These are phyloP conservation scores for Casuarina equisetifolia DNA, from an alignment of 306 rosid species.

Conservation along the genomic window DNA sequence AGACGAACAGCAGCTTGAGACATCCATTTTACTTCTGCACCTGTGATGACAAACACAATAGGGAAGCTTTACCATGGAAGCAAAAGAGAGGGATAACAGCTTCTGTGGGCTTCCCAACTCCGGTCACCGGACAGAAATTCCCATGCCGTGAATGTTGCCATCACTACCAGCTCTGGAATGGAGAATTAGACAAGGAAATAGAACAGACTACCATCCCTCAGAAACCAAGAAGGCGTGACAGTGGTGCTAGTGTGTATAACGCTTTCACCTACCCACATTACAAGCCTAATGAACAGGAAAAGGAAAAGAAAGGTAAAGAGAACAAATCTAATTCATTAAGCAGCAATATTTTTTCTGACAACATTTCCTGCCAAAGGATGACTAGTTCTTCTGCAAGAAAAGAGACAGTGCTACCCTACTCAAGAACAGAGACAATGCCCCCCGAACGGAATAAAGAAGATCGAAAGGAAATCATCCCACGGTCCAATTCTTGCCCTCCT, in stretches of 20 bases:
- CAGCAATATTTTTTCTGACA: slow-evolving; percentile 10
- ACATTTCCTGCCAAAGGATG: slow-evolving; percentile 13
- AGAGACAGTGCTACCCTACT: slow-evolving; percentile 32
- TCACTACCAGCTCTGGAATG: slow-evolving; percentile 4
- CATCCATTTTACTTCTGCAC: slow-evolving; percentile 38
- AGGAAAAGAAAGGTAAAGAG: slow-evolving; percentile 17
- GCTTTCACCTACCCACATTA: slow-evolving; percentile 34
- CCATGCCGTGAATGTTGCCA: slow-evolving; percentile 12
- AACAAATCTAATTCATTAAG: slow-evolving; percentile 11
- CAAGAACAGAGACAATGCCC: slow-evolving; percentile 65
- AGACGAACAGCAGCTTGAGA: slow-evolving; percentile 40
- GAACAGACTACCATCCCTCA: slow-evolving; percentile 17
- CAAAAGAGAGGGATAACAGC: slow-evolving; percentile 27
- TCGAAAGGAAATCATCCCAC: slow-evolving; percentile 34
- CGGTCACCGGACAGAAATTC: slow-evolving; percentile 20
- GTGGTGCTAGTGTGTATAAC: slow-evolving; percentile 28
- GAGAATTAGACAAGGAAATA: slow-evolving; percentile 23
- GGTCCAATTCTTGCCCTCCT: slow-evolving; percentile 60
- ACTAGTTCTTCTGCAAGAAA: slow-evolving; percentile 26
- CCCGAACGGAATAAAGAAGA: slow-evolving; percentile 35
- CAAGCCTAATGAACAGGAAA: slow-evolving; percentile 23
- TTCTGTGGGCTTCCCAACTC: slow-evolving; percentile 12
- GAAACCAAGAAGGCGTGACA: slow-evolving; percentile 28
- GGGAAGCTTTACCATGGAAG: slow-evolving; percentile 25
- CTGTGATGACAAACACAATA: slow-evolving; percentile 13